phyloP scores from a whole-genome alignment of 2,329 filamentous ascomycete genomes.

The Aspergillus texensis region DNA sequence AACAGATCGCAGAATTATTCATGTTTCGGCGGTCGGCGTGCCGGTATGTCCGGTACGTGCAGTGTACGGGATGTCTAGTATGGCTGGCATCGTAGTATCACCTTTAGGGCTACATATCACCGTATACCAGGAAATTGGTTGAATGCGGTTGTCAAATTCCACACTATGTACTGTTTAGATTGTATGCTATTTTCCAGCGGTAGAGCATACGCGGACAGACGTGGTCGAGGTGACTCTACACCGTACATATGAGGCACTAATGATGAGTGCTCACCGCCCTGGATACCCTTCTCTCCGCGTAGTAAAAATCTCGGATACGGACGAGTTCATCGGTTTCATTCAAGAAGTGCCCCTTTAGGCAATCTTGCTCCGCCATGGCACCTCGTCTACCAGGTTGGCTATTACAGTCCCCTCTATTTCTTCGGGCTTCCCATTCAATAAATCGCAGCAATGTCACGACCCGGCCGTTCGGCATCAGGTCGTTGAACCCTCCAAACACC shows the following conservation, averaged over 20 bases:
- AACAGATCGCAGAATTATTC: background rate
- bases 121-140: background rate
- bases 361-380: slow-evolving; percentile 31
- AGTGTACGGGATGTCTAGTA: background rate
- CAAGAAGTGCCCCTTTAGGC: slow-evolving; percentile 6
- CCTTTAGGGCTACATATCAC: background rate
- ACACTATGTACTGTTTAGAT: background rate
- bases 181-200: background rate
- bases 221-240: background rate
- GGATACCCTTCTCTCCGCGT: background rate
- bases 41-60: slow-evolving; percentile 6
- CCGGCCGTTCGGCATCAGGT: slow-evolving; percentile 57
- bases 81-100: background rate
- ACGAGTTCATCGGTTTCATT: background rate
- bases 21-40: slow-evolving; percentile 2
- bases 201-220: background rate
- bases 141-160: background rate
- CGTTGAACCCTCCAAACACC: slow-evolving; percentile 56
- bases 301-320: slow-evolving; percentile 6
- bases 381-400: slow-evolving; percentile 38
- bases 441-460: slow-evolving; percentile 27
- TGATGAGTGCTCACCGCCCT: background rate
- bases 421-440: slow-evolving; percentile 29
- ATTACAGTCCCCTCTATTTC: slow-evolving; percentile 31
- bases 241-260: background rate